Evolutionary conservation across 345 rosid species (phyloP), one percentile per base, ranked within the genome.

Genomic region (Gossypioides kirkii): DNA sequence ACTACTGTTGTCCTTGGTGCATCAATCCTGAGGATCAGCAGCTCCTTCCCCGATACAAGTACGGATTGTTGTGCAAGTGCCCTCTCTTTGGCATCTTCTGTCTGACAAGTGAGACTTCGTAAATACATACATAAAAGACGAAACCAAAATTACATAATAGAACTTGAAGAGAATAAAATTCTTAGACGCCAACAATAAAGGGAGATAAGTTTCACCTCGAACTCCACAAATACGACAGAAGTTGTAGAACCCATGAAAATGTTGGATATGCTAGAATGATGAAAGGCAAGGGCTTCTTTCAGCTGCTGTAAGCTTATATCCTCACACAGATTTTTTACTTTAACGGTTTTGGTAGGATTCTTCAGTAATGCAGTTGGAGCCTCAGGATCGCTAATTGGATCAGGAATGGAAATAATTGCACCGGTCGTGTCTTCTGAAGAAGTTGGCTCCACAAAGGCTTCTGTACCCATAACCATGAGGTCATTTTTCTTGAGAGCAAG

Each of bases 1-100:
- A 74, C 80, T 14, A 78, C 82, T 25, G 83, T 84, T 76, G 87
- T 84, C 73, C 80, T 80, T 50, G 87, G 87, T 77, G 76, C 67
- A 82, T 84, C 87, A 68, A 84, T 77, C 79, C 87, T 84, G 23
- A 77, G 77, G 74, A 84, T 72, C 12, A 45, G 43, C 22, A 80
- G 59, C 77, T 71, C 41, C 72, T 54, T 78, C 70, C 80, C 78
- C 10, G 13, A 47, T 26, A 82, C 69, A 70, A 10, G 10, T 23
- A 84, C 3, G 73, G 83, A 73, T 68, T 80, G 80, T 45, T 61
- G 73, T 76, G 80, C 82, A 10, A 83, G 69, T 74, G 82, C 85
- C 73, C 75, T 82, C 65, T 84, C 85, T 76, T 84, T 84, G 20
- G 76, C 83, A 26, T 80, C 85, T 74, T 84, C 85, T 43, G 71